Evolutionary conservation across 2,329 filamentous ascomycete species (phyloP).

Genomic region (Mycogone perniciosa): DNA sequence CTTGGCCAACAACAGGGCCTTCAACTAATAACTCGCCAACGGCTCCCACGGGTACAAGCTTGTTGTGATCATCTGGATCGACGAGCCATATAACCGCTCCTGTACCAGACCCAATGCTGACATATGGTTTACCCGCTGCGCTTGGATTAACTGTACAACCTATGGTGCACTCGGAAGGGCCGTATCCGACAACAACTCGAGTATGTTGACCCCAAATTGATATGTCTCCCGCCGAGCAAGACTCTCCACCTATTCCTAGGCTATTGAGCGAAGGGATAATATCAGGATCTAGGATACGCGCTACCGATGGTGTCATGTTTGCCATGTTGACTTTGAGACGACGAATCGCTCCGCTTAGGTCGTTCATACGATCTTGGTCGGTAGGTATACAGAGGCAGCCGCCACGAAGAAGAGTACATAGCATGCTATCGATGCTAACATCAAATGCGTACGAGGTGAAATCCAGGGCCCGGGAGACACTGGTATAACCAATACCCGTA

Average conservation of each 20-base stretch:
- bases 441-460: conserved; percentile 51
- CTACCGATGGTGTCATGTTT: conserved; percentile 46
- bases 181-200: conserved; percentile 46
- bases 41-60: conserved; percentile 40
- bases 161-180: conserved; percentile 49
- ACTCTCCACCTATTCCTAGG: conserved; percentile 45
- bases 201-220: conserved; percentile 40
- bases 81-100: conserved; percentile 47
- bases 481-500: conserved; percentile 35
- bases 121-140: conserved; percentile 27
- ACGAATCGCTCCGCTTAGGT: conserved; percentile 40
- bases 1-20: conserved; percentile 55
- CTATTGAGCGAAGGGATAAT: conserved; percentile 42
- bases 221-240: conserved; percentile 46
- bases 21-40: conserved; percentile 50
- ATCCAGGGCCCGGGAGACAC: conserved; percentile 38
- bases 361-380: conserved; percentile 46
- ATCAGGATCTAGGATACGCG: conserved; percentile 39
- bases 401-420: conserved; percentile 44
- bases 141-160: conserved; percentile 41
- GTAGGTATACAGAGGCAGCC: conserved; percentile 49
- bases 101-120: conserved; percentile 39
- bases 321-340: conserved; percentile 42
- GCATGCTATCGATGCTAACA: conserved; percentile 48
- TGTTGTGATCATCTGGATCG: conserved; percentile 40